These are phyloP conservation scores for Nemania sp. DNA, from an alignment of 2,329 filamentous ascomycete genomes.

Conservation along the genomic window DNA sequence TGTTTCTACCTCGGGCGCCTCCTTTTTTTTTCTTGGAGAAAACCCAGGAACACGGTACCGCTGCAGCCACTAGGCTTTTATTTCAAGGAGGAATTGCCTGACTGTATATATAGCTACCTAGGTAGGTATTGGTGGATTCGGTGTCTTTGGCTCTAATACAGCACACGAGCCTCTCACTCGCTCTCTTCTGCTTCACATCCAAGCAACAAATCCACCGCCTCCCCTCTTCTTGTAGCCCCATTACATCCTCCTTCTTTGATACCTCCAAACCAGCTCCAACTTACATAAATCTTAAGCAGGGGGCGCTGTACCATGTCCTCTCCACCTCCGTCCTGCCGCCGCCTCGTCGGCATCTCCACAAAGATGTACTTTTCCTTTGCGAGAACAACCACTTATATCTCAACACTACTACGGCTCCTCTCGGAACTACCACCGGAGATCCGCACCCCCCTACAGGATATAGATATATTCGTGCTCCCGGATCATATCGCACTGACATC, in stretches of 20 bases:
- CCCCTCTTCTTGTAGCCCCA: neutral
- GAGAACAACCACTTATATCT: conserved; percentile 61
- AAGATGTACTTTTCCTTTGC: conserved; percentile 80
- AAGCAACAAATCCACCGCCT: neutral
- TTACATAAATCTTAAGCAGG: too few relatives aligned
- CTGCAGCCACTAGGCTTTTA: conserved; percentile 8
- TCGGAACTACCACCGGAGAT: conserved; percentile 43
- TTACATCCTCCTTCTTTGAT: too few relatives aligned
- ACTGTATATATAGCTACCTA: neutral
- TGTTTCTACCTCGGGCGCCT: too few relatives aligned
- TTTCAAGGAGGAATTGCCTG: neutral
- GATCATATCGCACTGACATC: conserved; percentile 72
- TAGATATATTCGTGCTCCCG: conserved; percentile 70
- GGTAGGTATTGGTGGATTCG: too few relatives aligned
- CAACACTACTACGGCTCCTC: conserved; percentile 51
- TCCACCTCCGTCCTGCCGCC: conserved; percentile 46
- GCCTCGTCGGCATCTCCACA: conserved; percentile 72
- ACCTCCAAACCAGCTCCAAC: too few relatives aligned
- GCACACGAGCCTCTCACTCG: neutral
- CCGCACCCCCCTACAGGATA: conserved; percentile 28
- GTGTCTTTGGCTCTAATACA: too few relatives aligned
- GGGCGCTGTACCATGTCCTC: conserved; percentile 23
- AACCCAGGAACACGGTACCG: neutral
- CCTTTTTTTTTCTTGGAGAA: too few relatives aligned
- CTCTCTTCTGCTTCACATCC: neutral